Conservation (phyloP, 257 asterid species). For the Jacaranda copaia region DNA sequence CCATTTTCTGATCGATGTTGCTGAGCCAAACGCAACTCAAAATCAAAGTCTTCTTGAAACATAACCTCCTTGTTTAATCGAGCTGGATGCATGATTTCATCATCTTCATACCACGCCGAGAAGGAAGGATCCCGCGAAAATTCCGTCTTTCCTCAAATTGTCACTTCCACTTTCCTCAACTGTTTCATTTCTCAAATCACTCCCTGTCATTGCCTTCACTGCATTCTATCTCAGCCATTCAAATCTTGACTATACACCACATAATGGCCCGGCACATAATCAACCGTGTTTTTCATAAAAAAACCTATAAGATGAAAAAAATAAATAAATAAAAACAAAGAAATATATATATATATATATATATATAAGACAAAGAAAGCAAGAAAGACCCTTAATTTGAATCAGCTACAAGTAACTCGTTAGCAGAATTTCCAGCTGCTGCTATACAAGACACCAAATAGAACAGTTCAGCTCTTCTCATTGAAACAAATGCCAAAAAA, state of each 20-base stretch:
- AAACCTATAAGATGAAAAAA: slow-evolving; percentile 5
- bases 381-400: neutral
- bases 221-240: slow-evolving; percentile 43
- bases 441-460: slow-evolving; percentile 18
- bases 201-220: slow-evolving; percentile 66
- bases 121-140: slow-evolving; percentile 67
- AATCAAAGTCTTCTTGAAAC: slow-evolving; percentile 53
- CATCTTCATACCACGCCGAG: slow-evolving; percentile 78
- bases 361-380: neutral
- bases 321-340: neutral
- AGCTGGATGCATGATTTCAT: slow-evolving; percentile 49
- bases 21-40: slow-evolving; percentile 50
- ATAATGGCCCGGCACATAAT: slow-evolving; percentile 18
- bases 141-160: slow-evolving; percentile 34
- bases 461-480: slow-evolving; percentile 31
- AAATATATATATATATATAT: no score
- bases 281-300: slow-evolving; percentile 17
- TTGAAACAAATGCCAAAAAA: slow-evolving; percentile 21
- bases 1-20: slow-evolving; percentile 38
- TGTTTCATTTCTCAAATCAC: slow-evolving; percentile 42
- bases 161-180: slow-evolving; percentile 49
- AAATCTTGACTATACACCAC: slow-evolving; percentile 38
- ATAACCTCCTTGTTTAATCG: slow-evolving; percentile 40
- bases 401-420: slow-evolving; percentile 11
- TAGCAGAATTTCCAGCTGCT: slow-evolving; percentile 11